phyloP scores from a whole-genome alignment of 345 rosid genomes.

The Melaleuca alternifolia region DNA sequence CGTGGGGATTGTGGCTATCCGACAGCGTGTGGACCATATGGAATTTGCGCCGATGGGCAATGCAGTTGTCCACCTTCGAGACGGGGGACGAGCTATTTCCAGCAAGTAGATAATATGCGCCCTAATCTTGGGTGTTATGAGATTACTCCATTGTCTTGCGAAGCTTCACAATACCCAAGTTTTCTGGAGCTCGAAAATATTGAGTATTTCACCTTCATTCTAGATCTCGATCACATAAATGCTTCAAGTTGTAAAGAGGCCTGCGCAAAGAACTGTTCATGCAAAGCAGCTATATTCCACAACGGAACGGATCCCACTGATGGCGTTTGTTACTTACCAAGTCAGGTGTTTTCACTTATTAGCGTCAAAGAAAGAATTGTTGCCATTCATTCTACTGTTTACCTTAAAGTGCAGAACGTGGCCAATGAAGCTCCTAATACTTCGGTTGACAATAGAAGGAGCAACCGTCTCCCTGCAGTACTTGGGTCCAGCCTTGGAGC shows the following conservation, averaged over 20 bases:
- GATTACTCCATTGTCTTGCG: neutral
- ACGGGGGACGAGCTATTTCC: neutral
- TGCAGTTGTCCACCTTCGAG: constrained; percentile 5
- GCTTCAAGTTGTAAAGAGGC: constrained; percentile 1
- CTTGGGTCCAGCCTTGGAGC: neutral
- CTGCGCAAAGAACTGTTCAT: constrained; percentile 4
- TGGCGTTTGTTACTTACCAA: neutral
- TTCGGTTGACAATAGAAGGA: constrained; percentile 6
- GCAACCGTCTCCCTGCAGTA: neutral
- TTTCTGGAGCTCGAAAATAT: neutral
- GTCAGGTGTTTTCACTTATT: constrained; percentile 1
- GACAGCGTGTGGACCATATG: constrained; percentile 5
- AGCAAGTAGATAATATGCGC: neutral
- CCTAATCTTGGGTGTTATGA: neutral
- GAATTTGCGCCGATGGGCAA: constrained; percentile 5
- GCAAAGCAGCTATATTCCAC: constrained; percentile 15
- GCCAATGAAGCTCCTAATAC: neutral
- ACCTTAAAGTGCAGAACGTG: neutral
- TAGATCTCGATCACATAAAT: neutral
- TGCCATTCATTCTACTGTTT: neutral
- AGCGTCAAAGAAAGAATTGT: too few species aligned
- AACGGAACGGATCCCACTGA: neutral
- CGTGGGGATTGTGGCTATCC: constrained; percentile 6
- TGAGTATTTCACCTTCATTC: neutral
- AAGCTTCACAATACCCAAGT: neutral